Base-by-base conservation (phyloP, 352 stramenopile genomes). In the Blastocystis sp. region DNA sequence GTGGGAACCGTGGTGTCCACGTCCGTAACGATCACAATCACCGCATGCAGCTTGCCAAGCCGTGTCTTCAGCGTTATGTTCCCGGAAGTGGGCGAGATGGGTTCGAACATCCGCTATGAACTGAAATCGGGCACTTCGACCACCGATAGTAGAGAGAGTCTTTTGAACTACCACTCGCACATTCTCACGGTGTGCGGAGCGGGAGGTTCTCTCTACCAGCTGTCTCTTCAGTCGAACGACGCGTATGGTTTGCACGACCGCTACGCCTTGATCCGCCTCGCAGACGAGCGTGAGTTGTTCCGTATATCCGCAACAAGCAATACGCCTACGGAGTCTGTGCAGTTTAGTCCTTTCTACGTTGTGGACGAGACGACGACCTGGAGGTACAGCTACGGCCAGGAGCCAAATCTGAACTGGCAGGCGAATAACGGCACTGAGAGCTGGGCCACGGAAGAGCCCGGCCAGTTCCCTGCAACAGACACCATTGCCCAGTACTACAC, bases 401-500 rank as follows among this genome's bases (percentile, higher is more conserved):
- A 68, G 73, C 73, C 73, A n/a, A 50, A 66, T 29, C 43, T 66
- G 73, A 45, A 45, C 56, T 84, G 73, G 73, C 47, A 84, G 53
- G 20, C 20, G 53, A 84, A 84, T 37, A 84, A 84, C 56, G 73
- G 73, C 56, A 84, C 73, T 7, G 73, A 66, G 6, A 64, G 13
- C 15, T 88, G 77, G 77, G 9, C 77, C 20, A 45, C 41, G 15
- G 53, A 59, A 1, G 53, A 88, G 45, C 15, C 77, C n/a, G 55
- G 77, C 18, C 34, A 76, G 20, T 76, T 88, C 34, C 62, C 77
- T 43, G 77, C 66, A 29, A 76, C 77, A n/a, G 66, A 88, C 7
- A 50, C 13, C 23, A 64, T 88, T n/a, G 50, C 77, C 18, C 77
- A 88, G 50, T 88, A 88, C 77, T 88, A 88, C 66, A 77, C n/a